Evolutionary conservation across 139 green algal species (phyloP).

Genomic region (Picochlorum sp.): DNA sequence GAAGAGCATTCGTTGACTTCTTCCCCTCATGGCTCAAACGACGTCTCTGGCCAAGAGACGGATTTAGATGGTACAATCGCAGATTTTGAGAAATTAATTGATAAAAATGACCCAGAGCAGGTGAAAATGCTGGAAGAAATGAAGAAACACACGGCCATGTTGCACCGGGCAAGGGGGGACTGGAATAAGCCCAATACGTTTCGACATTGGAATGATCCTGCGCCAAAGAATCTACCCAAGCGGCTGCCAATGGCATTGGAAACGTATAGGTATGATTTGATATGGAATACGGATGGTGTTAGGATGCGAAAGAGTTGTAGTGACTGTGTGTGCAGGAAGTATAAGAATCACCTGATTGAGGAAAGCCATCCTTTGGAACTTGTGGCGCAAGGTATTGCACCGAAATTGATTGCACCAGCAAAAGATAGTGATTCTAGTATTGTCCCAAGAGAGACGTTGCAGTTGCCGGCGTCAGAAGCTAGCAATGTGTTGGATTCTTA

Average conservation of each 20-base stretch:
- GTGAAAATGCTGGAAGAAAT: constrained; percentile 22
- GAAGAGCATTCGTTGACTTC: background rate
- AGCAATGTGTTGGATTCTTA: background rate
- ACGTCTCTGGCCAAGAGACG: background rate
- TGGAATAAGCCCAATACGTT: constrained; percentile 18
- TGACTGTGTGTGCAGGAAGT: constrained; percentile 5
- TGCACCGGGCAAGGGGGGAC: constrained; percentile 18
- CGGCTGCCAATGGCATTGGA: background rate
- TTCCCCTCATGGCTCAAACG: background rate
- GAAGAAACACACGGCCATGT: constrained; percentile 12
- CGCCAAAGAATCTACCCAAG: background rate
- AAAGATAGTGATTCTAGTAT: background rate
- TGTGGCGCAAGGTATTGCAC: background rate
- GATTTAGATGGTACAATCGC: constrained; percentile 6
- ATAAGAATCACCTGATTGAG: constrained; percentile 13
- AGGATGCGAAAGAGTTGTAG: background rate
- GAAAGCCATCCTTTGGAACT: constrained; percentile 8
- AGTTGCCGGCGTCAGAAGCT: no score
- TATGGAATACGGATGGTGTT: background rate
- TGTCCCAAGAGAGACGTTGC: background rate
- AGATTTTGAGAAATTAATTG: constrained; percentile 14
- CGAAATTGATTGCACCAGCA: background rate
- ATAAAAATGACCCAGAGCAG: constrained; percentile 23
- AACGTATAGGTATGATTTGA: constrained; percentile 10
- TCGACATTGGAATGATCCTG: constrained; percentile 24